Evolutionary conservation across 257 asterid genomes (phyloP).

Genomic region (Thymus quinquecostatus): DNA sequence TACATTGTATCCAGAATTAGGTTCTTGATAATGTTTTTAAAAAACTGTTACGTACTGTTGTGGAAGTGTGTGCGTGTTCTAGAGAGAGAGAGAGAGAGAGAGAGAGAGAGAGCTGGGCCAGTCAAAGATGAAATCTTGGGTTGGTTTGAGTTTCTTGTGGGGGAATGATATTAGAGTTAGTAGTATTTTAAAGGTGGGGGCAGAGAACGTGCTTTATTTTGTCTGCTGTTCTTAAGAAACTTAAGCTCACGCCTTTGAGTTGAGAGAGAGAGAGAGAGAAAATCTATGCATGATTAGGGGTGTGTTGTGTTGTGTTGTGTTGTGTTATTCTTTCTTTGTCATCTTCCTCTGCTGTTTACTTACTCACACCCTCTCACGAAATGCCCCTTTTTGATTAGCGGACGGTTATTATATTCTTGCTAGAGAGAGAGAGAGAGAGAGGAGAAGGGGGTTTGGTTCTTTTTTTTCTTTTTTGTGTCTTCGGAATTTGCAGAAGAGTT

Average conservation of each 20-base stretch:
- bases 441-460: slow-evolving; percentile 24
- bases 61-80: slow-evolving; percentile 15
- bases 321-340: slow-evolving; percentile 26
- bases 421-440: slow-evolving; percentile 36
- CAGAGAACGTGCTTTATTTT: slow-evolving; percentile 66
- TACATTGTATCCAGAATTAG: slow-evolving; percentile 40
- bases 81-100: slow-evolving; percentile 3
- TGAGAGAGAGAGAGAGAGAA: slow-evolving; percentile 14
- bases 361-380: slow-evolving; percentile 28
- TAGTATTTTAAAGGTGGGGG: slow-evolving; percentile 37
- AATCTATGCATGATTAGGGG: slow-evolving; percentile 46
- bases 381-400: slow-evolving; percentile 28
- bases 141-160: slow-evolving; percentile 35
- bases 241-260: slow-evolving; percentile 44
- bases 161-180: slow-evolving; percentile 28
- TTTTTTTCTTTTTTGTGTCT: slow-evolving; percentile 38
- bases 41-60: background rate
- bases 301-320: background rate
- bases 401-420: slow-evolving; percentile 12
- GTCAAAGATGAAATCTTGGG: slow-evolving; percentile 55
- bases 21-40: background rate
- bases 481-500: slow-evolving; percentile 52
- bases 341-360: slow-evolving; percentile 15
- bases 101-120: slow-evolving; percentile 30
- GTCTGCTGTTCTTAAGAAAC: slow-evolving; percentile 48